phyloP scores from a whole-genome alignment of 2,329 filamentous ascomycete genomes.

The Claviceps capensis region DNA sequence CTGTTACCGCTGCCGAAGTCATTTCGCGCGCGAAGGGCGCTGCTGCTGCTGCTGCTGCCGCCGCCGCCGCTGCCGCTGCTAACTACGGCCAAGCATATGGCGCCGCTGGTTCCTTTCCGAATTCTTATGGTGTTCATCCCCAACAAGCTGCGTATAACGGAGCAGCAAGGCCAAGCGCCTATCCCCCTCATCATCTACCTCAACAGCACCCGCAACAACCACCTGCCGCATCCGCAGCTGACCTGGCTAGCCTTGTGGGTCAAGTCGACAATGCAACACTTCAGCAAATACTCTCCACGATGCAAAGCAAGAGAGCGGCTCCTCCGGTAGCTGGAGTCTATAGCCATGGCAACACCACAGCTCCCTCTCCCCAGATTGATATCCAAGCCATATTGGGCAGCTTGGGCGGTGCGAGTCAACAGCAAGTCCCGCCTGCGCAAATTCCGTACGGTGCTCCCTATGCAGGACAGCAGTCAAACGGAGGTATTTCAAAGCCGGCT shows the following conservation, averaged over 20 bases:
- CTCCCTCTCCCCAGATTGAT: slow-evolving; percentile 22
- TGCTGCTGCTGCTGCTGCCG: slow-evolving; percentile 11
- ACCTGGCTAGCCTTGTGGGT: slow-evolving; percentile 51
- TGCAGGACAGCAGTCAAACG: slow-evolving; percentile 16
- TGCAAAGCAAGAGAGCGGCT: slow-evolving; percentile 21
- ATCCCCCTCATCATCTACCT: slow-evolving; percentile 10
- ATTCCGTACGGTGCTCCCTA: slow-evolving; percentile 18
- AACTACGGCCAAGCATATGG: slow-evolving; percentile 19
- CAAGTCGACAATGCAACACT: slow-evolving; percentile 55
- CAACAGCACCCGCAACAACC: slow-evolving; percentile 17
- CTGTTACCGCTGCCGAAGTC: slow-evolving; percentile 65
- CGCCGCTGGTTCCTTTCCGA: slow-evolving; percentile 14
- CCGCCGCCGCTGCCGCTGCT: slow-evolving; percentile 13
- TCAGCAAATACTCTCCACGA: slow-evolving; percentile 53
- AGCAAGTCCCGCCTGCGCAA: slow-evolving; percentile 13
- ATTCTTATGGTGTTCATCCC: slow-evolving; percentile 19
- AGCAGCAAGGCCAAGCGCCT: slow-evolving; percentile 16
- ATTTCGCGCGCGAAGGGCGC: slow-evolving; percentile 55
- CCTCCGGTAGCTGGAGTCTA: slow-evolving; percentile 3
- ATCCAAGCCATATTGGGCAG: slow-evolving; percentile 33
- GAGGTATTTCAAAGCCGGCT: slow-evolving; percentile 11
- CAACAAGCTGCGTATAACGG: slow-evolving; percentile 13
- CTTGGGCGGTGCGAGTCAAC: slow-evolving; percentile 16
- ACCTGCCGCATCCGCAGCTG: slow-evolving; percentile 25
- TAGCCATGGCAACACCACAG: slow-evolving; percentile 4